phyloP scores from a whole-genome alignment of 352 stramenopile species.

The Thraustochytrium aureum region DNA sequence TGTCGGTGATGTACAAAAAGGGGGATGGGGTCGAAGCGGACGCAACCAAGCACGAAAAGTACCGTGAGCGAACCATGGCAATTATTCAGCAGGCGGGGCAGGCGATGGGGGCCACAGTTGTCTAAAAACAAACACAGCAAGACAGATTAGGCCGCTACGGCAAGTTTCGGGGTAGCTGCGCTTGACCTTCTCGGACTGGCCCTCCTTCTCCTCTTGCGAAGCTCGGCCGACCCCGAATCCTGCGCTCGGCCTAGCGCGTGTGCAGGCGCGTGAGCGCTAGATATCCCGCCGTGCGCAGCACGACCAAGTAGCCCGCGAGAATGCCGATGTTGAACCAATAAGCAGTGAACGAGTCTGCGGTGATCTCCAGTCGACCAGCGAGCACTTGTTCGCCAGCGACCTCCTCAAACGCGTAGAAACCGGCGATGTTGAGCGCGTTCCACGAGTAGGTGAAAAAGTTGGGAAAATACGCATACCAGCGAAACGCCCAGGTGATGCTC shows the following conservation, averaged over 20 bases:
- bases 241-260: too few relatives aligned
- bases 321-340: neutral
- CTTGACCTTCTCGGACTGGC: too few relatives aligned
- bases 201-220: too few relatives aligned
- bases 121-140: too few relatives aligned
- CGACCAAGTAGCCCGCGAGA: neutral
- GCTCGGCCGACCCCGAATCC: too few relatives aligned
- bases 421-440: constrained; percentile 3
- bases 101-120: constrained; percentile 44
- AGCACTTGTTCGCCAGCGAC: neutral
- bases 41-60: constrained; percentile 21
- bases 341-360: neutral
- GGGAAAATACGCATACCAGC: constrained; percentile 28
- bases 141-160: neutral
- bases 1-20: constrained; percentile 54
- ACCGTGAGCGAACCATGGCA: constrained; percentile 35
- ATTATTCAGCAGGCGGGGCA: constrained; percentile 25
- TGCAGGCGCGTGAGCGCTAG: constrained; percentile 7
- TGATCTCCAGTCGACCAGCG: neutral
- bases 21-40: constrained; percentile 48
- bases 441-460: constrained; percentile 29
- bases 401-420: constrained; percentile 17
- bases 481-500: constrained; percentile 4
- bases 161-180: neutral
- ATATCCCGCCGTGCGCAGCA: neutral